Conservation (phyloP, 495 filamentous ascomycete genomes). For the Parmelia sp. region DNA sequence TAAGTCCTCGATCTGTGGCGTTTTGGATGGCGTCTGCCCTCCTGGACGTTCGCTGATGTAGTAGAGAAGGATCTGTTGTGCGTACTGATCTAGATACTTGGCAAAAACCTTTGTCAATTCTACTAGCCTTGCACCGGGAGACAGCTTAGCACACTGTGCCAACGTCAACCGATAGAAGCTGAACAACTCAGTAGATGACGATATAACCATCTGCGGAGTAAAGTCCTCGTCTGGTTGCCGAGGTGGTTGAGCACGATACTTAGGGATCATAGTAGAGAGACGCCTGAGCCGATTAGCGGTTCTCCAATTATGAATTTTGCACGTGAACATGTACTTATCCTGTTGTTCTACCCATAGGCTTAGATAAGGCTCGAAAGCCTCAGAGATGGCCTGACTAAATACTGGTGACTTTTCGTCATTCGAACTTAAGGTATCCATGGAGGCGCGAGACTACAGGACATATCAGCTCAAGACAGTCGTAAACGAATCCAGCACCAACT, state of each 20-base stretch:
- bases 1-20: constrained; percentile 65
- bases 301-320: constrained; percentile 43
- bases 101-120: constrained; percentile 80
- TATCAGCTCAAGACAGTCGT: neutral
- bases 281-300: constrained; percentile 32
- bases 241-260: constrained; percentile 79
- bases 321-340: constrained; percentile 75
- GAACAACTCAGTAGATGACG: constrained; percentile 94
- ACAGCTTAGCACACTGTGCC: constrained; percentile 92
- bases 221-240: constrained; percentile 85
- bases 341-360: constrained; percentile 96
- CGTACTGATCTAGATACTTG: constrained; percentile 92
- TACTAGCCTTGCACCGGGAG: constrained; percentile 76
- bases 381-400: constrained; percentile 89
- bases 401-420: constrained; percentile 67
- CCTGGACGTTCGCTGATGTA: constrained; percentile 60
- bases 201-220: constrained; percentile 77
- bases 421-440: constrained; percentile 85
- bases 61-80: constrained; percentile 81
- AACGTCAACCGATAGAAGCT: constrained; percentile 89
- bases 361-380: constrained; percentile 94
- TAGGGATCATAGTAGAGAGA: constrained; percentile 76
- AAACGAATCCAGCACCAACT: neutral
- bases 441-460: constrained; percentile 52
- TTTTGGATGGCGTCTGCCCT: constrained; percentile 43